Conservation (phyloP, 2,329 filamentous ascomycete species). For the Neonectria hederae region DNA sequence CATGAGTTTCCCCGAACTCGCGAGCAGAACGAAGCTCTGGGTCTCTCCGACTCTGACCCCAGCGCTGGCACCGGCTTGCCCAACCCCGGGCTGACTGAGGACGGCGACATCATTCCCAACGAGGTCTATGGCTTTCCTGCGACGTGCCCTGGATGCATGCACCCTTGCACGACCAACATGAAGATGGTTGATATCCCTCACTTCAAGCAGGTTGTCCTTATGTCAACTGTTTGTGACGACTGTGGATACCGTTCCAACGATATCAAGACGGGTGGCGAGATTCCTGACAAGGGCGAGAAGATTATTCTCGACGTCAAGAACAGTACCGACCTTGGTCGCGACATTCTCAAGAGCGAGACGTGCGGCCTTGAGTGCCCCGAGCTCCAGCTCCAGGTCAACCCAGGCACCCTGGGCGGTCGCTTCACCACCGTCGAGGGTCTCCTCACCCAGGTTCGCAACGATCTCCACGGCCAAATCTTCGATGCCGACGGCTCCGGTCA, state of each 20-base stretch:
- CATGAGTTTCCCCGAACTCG: conserved; percentile 83
- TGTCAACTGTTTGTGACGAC: conserved; percentile 90
- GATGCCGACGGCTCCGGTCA: conserved; percentile 68
- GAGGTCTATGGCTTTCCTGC: conserved; percentile 94
- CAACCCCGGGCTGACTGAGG: conserved; percentile 60
- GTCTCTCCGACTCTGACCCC: conserved; percentile 73
- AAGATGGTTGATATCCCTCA: conserved; percentile 98
- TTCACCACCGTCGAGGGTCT: conserved; percentile 98
- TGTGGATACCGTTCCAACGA: conserved; percentile 97
- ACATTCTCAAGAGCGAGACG: conserved; percentile 96
- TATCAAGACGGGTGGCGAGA: conserved; percentile 94
- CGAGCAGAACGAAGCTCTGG: conserved; percentile 87
- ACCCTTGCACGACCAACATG: conserved; percentile 91
- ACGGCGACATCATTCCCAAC: conserved; percentile 88
- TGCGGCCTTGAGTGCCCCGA: conserved; percentile 89
- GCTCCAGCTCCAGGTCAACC: conserved; percentile 86
- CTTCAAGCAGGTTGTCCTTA: conserved; percentile 97
- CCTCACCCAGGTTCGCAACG: conserved; percentile 89
- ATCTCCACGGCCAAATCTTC: conserved; percentile 89
- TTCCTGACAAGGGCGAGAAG: conserved; percentile 85
- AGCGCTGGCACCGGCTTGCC: conserved; percentile 62
- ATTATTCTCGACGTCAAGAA: conserved; percentile 80
- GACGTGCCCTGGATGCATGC: conserved; percentile 89
- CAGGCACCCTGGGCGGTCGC: conserved; percentile 91
- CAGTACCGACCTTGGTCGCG: conserved; percentile 80